phyloP scores from a whole-genome alignment of 2,329 filamentous ascomycete genomes.

The Drechslerella dactyloides region DNA sequence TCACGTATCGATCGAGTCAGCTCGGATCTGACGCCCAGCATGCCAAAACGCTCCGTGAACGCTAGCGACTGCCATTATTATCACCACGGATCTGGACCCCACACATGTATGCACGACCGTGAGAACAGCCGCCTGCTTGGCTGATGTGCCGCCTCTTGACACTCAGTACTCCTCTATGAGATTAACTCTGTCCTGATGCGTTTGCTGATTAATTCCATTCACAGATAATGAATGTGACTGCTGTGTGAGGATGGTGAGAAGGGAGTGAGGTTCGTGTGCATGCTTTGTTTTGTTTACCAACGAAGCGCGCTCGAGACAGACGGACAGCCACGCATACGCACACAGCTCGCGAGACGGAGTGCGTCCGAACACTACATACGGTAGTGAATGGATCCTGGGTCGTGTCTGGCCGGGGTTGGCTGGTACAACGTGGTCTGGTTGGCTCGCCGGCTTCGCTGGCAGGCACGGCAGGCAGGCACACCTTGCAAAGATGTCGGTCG shows the following conservation, averaged over 20 bases:
- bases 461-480: not conserved
- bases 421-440: conserved; percentile 9
- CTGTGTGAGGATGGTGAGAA: not conserved
- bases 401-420: conserved; percentile 49
- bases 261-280: too few relatives aligned
- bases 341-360: too few relatives aligned
- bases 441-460: not conserved
- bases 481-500: not conserved
- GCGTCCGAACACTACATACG: too few relatives aligned
- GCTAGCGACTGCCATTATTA: not conserved
- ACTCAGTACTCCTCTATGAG: too few relatives aligned
- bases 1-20: too few relatives aligned
- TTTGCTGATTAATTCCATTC: too few relatives aligned
- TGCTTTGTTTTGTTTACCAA: conserved; percentile 41
- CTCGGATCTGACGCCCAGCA: too few relatives aligned
- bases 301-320: conserved; percentile 4
- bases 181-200: conserved; percentile 5
- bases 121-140: not conserved
- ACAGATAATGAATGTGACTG: too few relatives aligned
- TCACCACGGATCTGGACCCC: not conserved
- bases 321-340: too few relatives aligned
- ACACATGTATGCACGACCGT: not conserved
- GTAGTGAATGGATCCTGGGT: conserved; percentile 33
- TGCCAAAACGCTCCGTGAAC: not conserved
- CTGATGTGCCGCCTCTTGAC: not conserved